Evolutionary conservation across 768 basidiomycete genomes (phyloP), one percentile per base, ranked within the genome.

Genomic region (Udeniomyces megalosporus): DNA sequence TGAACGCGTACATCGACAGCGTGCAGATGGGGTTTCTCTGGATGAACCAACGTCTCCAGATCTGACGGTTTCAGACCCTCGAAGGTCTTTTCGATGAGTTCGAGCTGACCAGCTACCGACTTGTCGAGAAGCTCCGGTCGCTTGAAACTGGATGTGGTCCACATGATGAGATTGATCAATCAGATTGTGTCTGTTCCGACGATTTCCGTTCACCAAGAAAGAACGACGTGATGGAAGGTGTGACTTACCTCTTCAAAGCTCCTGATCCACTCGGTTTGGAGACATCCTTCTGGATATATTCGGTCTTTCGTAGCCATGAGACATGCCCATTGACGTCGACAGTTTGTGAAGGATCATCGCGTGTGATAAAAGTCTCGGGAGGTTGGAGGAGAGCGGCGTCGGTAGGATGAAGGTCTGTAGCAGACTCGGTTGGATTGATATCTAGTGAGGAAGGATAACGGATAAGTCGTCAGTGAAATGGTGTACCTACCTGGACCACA

Each of bases 261-360:
- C 56, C 52, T 34, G 48, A 29, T 12, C 51, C 58, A 10, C 31
- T 45, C 44, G 34, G 20, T 14, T 44, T 57, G 28, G 42, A 38
- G 0, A 38, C 56, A 28, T 53, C 53, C 35, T 46, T 47, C 59
- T 51, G 58, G 59, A 92, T 80, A 69, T 95, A 92, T 69, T 91
- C 90, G 0, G 91, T 93, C 72, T 86, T 89, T 57, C 92, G 80
- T 57, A 96, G 77, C 92, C 92, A 96, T 1, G 88, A 79, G 12
- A 95, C 91, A 61, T 88, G 58, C 2, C 45, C 46, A 32, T 48
- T 5, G 34, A 51, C 31, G 11, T 59, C 58, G 58, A 42, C 34
- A 8, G 38, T 8, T 42, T 42, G 73, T 4, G 68, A 66, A 42
- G 79, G 7, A 76, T 78, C 66, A 54, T 61, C 24, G 72, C 68